Evolutionary conservation across 768 basidiomycete species (phyloP).

Genomic region (Termitomyces sp.): DNA sequence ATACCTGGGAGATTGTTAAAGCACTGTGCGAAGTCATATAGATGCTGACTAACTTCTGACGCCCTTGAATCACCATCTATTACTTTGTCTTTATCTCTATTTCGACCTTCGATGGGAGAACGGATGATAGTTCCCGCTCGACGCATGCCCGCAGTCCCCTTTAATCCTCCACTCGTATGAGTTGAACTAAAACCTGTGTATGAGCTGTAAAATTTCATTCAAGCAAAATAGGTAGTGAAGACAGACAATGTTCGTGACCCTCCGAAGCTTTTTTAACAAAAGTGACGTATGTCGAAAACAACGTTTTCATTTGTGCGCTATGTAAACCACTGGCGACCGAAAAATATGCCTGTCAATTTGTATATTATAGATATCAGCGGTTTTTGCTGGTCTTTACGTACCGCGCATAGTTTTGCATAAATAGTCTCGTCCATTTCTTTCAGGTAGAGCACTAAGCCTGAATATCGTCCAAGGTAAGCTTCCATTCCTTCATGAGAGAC

Average conservation of each 20-base stretch:
- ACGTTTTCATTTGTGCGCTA: slow-evolving; percentile 69
- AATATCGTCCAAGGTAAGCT: slow-evolving; percentile 79
- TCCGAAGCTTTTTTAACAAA: slow-evolving; percentile 64
- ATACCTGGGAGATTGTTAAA: slow-evolving; percentile 46
- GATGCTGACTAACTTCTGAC: slow-evolving; percentile 52
- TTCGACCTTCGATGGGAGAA: slow-evolving; percentile 60
- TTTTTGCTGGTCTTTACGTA: slow-evolving; percentile 32
- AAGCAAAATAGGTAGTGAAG: background rate
- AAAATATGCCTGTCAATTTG: slow-evolving; percentile 75
- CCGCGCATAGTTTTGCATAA: slow-evolving; percentile 88
- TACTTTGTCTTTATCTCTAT: slow-evolving; percentile 53
- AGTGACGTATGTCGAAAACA: slow-evolving; percentile 54
- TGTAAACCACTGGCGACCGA: slow-evolving; percentile 82
- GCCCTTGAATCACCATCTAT: slow-evolving; percentile 58
- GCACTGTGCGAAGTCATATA: background rate
- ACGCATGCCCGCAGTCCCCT: slow-evolving; percentile 57
- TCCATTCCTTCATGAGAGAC: slow-evolving; percentile 72
- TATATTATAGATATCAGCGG: slow-evolving; percentile 1
- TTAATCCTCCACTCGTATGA: slow-evolving; percentile 36
- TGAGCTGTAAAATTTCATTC: background rate
- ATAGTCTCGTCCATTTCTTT: slow-evolving; percentile 93
- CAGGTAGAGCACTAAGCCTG: slow-evolving; percentile 85
- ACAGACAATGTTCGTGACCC: slow-evolving; percentile 65
- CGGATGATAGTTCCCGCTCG: slow-evolving; percentile 86
- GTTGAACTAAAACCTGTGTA: slow-evolving; percentile 41